Percentiles rank a stretch among this genome's conserved stretches.
Evolutionary conservation across 202 grass and related monocot genomes (phyloP).

Genomic region (Schoenoplectus tabernaemontani): DNA sequence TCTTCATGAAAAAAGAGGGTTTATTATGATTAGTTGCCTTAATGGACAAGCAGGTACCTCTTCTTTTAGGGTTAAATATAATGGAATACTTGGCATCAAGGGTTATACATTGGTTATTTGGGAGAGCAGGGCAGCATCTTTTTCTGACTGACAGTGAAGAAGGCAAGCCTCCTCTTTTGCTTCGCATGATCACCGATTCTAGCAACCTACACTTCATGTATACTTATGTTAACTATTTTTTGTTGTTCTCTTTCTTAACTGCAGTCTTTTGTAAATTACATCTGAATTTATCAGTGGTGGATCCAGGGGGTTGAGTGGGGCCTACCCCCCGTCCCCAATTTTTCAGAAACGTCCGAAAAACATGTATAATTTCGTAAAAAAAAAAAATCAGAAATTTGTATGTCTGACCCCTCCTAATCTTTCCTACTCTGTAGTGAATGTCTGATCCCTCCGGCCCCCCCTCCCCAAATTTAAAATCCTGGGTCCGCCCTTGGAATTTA

Average conservation of each 20-base stretch:
- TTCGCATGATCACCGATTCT: conserved; percentile 75
- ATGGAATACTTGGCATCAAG: conserved; percentile 70
- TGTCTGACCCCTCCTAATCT: too few relatives aligned
- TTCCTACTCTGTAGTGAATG: too few relatives aligned
- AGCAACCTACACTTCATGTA: conserved; percentile 71
- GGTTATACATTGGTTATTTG: conserved; percentile 81
- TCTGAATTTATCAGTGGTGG: not conserved
- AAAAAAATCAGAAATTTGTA: too few relatives aligned
- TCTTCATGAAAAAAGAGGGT: not conserved
- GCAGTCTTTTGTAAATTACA: not conserved
- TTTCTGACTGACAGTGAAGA: conserved; percentile 72
- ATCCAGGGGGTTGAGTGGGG: too few relatives aligned
- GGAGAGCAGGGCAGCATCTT: conserved; percentile 78
- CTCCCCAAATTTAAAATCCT: too few relatives aligned
- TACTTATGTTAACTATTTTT: conserved; percentile 26
- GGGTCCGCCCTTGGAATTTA: not conserved
- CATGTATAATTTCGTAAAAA: too few relatives aligned
- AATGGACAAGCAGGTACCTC: conserved; percentile 52
- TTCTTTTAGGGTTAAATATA: conserved; percentile 62
- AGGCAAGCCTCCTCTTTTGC: conserved; percentile 58
- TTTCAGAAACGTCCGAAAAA: too few relatives aligned
- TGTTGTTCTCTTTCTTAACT: not conserved
- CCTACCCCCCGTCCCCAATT: too few relatives aligned
- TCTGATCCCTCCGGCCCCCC: too few relatives aligned
- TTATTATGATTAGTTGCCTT: not conserved